These are phyloP conservation scores for Carex arenaria DNA, from an alignment of 202 grass and related monocot species.

Conservation along the genomic window DNA sequence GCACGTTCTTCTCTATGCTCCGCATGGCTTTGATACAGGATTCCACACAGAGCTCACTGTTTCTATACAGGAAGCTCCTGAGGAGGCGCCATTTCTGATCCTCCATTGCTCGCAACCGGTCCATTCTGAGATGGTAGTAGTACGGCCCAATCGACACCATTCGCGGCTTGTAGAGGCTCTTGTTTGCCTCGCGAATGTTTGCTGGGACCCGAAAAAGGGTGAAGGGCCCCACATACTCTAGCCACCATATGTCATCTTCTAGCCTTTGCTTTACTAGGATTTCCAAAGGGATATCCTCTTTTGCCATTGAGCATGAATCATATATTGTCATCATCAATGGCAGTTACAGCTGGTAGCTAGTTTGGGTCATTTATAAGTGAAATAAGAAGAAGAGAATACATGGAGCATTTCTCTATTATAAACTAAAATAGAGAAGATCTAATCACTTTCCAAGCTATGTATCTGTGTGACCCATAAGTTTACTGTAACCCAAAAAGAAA, in stretches of 20 bases:
- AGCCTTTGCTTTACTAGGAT: background rate
- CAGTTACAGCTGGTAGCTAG: too few relatives aligned
- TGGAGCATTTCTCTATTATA: too few relatives aligned
- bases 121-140: conserved; percentile 39
- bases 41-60: conserved; percentile 10
- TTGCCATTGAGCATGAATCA: too few relatives aligned
- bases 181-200: conserved; percentile 40
- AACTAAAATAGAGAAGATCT: too few relatives aligned
- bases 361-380: too few relatives aligned
- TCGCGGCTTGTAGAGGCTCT: conserved; percentile 54
- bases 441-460: too few relatives aligned
- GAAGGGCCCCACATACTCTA: conserved; percentile 19
- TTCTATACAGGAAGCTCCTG: conserved; percentile 35
- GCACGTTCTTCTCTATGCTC: conserved; percentile 21
- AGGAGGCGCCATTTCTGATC: conserved; percentile 67
- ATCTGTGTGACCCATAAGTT: too few relatives aligned
- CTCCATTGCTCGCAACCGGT: conserved; percentile 39
- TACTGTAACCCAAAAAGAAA: too few relatives aligned
- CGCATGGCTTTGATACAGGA: conserved; percentile 25
- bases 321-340: too few relatives aligned
- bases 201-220: conserved; percentile 52
- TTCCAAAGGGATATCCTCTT: background rate
- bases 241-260: background rate
- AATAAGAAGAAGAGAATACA: too few relatives aligned
- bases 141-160: conserved; percentile 59